These are phyloP conservation scores for Salvia miltiorrhiza DNA, from an alignment of 257 asterid genomes.

Conservation along the genomic window DNA sequence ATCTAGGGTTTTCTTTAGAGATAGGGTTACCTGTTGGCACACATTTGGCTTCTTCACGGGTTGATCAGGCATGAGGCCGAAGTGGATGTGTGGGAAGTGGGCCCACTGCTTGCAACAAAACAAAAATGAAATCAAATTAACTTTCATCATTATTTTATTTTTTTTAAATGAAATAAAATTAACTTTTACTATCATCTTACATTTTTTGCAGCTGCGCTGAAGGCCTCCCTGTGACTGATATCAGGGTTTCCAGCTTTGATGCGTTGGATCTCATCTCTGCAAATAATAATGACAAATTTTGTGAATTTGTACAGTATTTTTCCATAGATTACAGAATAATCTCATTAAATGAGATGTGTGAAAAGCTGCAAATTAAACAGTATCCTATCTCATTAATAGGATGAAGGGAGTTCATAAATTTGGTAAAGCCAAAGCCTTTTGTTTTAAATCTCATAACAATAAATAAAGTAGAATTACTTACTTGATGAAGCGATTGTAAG, in stretches of 20 bases:
- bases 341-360: constrained; percentile 9
- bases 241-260: constrained; percentile 99
- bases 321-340: constrained; percentile 4
- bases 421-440: not conserved
- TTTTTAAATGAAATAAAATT: too few relatives aligned
- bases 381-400: not conserved
- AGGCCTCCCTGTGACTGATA: constrained; percentile 99
- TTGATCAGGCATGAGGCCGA: constrained; percentile 97
- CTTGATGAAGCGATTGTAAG: constrained; percentile 99
- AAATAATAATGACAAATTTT: not conserved
- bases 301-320: not conserved
- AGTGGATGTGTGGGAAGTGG: constrained; percentile 98
- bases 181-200: constrained; percentile 36
- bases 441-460: not conserved
- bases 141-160: constrained; percentile 44
- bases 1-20: constrained; percentile 33
- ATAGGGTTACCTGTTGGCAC: constrained; percentile 76
- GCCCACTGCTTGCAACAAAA: constrained; percentile 50
- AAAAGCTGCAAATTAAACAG: constrained; percentile 43
- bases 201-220: constrained; percentile 99
- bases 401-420: not conserved
- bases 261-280: constrained; percentile 99
- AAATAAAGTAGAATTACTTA: constrained; percentile 22
- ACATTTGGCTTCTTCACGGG: constrained; percentile 93
- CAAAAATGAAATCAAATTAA: not conserved